phyloP scores from a whole-genome alignment of 2,329 filamentous ascomycete genomes.

The Hymenoscyphus infarciens region DNA sequence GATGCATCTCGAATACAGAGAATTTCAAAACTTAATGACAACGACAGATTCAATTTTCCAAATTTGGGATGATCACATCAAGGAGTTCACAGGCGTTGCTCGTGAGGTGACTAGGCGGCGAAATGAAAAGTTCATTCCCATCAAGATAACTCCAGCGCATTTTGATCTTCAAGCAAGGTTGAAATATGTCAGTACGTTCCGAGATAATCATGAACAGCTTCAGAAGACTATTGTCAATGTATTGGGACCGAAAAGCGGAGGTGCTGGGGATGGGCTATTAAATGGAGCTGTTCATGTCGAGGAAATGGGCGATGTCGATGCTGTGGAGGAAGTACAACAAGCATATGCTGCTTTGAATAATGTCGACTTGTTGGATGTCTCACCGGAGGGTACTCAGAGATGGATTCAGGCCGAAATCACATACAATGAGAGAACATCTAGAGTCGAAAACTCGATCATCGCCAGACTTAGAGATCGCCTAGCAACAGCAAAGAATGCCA shows the following conservation, averaged over 20 bases:
- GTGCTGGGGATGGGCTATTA: slow-evolving; percentile 48
- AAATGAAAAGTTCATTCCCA: slow-evolving; percentile 97
- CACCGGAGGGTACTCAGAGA: slow-evolving; percentile 79
- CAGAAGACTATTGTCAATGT: slow-evolving; percentile 96
- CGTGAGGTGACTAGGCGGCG: slow-evolving; percentile 89
- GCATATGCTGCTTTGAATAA: slow-evolving; percentile 93
- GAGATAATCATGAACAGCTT: slow-evolving; percentile 95
- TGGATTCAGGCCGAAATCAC: slow-evolving; percentile 94
- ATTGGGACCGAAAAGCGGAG: slow-evolving; percentile 70
- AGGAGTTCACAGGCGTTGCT: slow-evolving; percentile 96
- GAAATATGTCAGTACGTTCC: slow-evolving; percentile 91
- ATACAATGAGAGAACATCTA: slow-evolving; percentile 95
- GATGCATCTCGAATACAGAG: slow-evolving; percentile 87
- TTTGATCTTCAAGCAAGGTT: slow-evolving; percentile 84
- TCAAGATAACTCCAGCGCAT: slow-evolving; percentile 89
- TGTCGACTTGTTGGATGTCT: slow-evolving; percentile 91
- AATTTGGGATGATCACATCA: slow-evolving; percentile 92
- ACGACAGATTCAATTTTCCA: slow-evolving; percentile 82
- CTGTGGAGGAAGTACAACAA: slow-evolving; percentile 91
- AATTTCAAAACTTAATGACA: slow-evolving; percentile 83
- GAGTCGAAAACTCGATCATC: slow-evolving; percentile 99
- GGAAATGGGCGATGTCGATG: slow-evolving; percentile 95
- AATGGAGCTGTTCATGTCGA: slow-evolving; percentile 74
- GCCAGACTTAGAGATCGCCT: slow-evolving; percentile 86
- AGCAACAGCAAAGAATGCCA: slow-evolving; percentile 92